Conservation (phyloP, 805 yeast genomes). For the Naumovozyma baii region DNA sequence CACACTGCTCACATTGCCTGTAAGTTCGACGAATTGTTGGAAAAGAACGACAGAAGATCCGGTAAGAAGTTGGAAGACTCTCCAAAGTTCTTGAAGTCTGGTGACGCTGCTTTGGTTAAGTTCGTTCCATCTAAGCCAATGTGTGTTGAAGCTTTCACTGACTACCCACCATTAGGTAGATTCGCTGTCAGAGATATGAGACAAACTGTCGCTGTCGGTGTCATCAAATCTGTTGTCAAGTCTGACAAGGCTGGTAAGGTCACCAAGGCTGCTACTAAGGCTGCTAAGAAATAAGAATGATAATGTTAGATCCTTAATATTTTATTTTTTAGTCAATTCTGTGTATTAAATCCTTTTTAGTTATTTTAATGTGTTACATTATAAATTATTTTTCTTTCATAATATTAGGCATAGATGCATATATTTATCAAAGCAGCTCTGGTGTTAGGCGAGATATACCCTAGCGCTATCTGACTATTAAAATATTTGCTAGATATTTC, state of each 20-base stretch:
- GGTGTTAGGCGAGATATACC: too few species aligned
- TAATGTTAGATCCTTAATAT: slow-evolving; percentile 12
- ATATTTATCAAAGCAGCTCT: too few species aligned
- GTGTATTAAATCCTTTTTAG: slow-evolving; percentile 3
- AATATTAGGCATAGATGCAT: too few species aligned
- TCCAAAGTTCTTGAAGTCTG: slow-evolving; percentile 91
- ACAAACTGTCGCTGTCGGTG: slow-evolving; percentile 99
- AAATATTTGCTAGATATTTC: too few species aligned
- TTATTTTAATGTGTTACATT: not conserved
- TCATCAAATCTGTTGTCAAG: slow-evolving; percentile 91
- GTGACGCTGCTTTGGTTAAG: slow-evolving; percentile 91
- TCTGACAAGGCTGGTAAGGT: slow-evolving; percentile 82
- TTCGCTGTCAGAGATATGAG: slow-evolving; percentile 99
- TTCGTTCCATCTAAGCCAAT: slow-evolving; percentile 84
- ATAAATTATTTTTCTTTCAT: not conserved
- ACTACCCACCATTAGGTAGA: slow-evolving; percentile 97
- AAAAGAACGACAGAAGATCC: slow-evolving; percentile 86
- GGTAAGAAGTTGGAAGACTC: slow-evolving; percentile 83
- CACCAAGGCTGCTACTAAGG: slow-evolving; percentile 77
- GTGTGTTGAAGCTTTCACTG: slow-evolving; percentile 90
- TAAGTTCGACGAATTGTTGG: slow-evolving; percentile 67
- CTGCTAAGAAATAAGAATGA: slow-evolving; percentile 26
- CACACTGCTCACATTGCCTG: slow-evolving; percentile 93
- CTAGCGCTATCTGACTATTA: too few species aligned
- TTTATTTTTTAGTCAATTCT: slow-evolving; percentile 6